Evolutionary conservation across 169 alveolate genomes (phyloP).

Genomic region (Neospora caninum): DNA sequence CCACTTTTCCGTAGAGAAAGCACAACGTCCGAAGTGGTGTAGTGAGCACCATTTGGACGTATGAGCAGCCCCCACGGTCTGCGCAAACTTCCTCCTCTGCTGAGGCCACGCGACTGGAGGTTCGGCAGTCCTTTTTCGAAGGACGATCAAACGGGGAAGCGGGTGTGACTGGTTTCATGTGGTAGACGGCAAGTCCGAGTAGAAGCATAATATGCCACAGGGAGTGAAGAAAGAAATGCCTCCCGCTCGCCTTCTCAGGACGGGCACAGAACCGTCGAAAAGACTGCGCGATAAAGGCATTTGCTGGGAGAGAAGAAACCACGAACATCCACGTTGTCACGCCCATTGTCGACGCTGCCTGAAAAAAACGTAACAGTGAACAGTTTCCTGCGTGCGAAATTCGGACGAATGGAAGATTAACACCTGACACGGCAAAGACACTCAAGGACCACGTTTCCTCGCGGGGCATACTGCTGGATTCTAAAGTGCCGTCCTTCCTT

Average conservation of each 20-base stretch:
- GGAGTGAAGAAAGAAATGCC: conserved; percentile 45
- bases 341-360: conserved; percentile 50
- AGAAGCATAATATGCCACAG: conserved; percentile 39
- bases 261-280: conserved; percentile 23
- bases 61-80: not conserved
- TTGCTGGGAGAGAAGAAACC: conserved; percentile 20
- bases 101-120: not conserved
- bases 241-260: conserved; percentile 2
- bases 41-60: not conserved
- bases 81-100: not conserved
- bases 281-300: not conserved
- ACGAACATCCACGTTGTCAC: conserved; percentile 66
- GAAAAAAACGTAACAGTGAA: not conserved
- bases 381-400: not conserved
- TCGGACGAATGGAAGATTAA: too few relatives aligned
- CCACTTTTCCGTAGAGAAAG: not conserved
- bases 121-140: not conserved
- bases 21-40: not conserved
- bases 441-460: too few relatives aligned
- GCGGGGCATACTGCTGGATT: too few relatives aligned
- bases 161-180: conserved; percentile 3
- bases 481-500: too few relatives aligned
- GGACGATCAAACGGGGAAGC: not conserved
- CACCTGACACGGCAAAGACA: too few relatives aligned
- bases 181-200: conserved; percentile 32